These are phyloP conservation scores for Pleurotus djamor DNA, from an alignment of 768 basidiomycete genomes.

Conservation along the genomic window DNA sequence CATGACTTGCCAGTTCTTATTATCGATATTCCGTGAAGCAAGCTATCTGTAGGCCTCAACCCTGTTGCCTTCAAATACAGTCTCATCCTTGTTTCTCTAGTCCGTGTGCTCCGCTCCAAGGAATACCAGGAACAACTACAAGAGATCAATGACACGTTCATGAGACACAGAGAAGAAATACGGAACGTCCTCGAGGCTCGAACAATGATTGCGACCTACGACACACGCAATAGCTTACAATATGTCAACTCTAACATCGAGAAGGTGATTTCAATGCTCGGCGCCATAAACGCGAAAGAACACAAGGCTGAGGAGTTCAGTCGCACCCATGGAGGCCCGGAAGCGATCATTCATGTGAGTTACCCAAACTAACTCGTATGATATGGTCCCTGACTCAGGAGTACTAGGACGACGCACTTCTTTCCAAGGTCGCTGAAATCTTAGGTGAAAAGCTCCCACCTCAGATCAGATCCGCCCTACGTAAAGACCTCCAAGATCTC, in stretches of 20 bases:
- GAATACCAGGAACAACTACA: constrained; percentile 1
- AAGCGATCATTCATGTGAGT: constrained; percentile 3
- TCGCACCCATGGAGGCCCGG: background rate
- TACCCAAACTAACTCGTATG: background rate
- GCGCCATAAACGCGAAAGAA: background rate
- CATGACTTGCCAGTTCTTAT: background rate
- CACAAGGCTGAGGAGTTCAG: constrained; percentile 6
- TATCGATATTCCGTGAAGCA: constrained; percentile 3
- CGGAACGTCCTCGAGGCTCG: background rate
- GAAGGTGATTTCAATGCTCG: constrained; percentile 1
- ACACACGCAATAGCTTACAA: background rate
- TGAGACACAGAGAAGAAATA: background rate
- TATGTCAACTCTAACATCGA: background rate
- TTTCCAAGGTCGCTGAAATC: constrained; percentile 4
- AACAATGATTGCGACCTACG: constrained; percentile 1
- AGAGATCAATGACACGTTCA: background rate
- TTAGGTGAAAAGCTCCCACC: constrained; percentile 5
- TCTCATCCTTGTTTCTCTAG: background rate
- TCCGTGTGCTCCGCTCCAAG: constrained; percentile 3
- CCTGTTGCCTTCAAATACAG: background rate
- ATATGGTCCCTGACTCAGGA: background rate
- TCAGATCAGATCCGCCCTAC: background rate
- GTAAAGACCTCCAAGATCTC: constrained; percentile 7
- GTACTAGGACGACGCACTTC: constrained; percentile 8
- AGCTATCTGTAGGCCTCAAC: background rate